Percentiles rank a stretch among this genome's conserved stretches.
Evolutionary conservation across 352 stramenopile genomes (phyloP).

Genomic region (Phytophthora syringae): DNA sequence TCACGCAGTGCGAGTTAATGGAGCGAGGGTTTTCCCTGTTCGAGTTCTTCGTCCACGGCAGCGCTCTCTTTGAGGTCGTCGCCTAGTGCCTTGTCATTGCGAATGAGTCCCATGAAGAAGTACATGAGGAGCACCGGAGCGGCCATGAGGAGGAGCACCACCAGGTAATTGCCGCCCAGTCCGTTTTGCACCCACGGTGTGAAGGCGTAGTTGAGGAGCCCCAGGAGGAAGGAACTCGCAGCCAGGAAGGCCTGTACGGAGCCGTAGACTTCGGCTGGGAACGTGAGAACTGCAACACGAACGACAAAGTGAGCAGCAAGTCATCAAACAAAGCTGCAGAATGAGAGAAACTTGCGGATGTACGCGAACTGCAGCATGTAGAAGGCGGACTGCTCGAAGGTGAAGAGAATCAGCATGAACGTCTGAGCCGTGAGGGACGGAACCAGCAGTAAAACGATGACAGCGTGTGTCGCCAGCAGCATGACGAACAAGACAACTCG

Average conservation of each 20-base stretch:
- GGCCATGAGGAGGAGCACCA: conserved; percentile 42
- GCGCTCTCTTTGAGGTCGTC: background rate
- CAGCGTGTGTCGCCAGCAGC: conserved; percentile 37
- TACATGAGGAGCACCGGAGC: conserved; percentile 36
- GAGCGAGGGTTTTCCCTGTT: conserved; percentile 23
- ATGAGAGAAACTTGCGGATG: conserved; percentile 23
- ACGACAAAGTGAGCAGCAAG: conserved; percentile 1
- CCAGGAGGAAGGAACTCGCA: conserved; percentile 40
- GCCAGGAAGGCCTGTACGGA: conserved; percentile 43
- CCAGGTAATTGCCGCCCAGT: conserved; percentile 38
- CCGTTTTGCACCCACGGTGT: conserved; percentile 44
- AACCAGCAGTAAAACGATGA: conserved; percentile 41
- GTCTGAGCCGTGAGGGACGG: conserved; percentile 42
- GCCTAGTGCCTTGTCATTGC: conserved; percentile 4
- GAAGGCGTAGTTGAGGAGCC: conserved; percentile 48
- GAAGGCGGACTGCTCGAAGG: conserved; percentile 43
- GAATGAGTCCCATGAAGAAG: conserved; percentile 37
- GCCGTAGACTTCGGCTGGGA: conserved; percentile 44
- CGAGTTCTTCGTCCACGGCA: conserved; percentile 6
- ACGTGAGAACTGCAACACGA: conserved; percentile 36
- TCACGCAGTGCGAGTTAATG: background rate
- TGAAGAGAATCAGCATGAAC: conserved; percentile 41
- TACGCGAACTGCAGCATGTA: conserved; percentile 57
- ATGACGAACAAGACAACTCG: conserved; percentile 32
- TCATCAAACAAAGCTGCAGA: background rate